These are phyloP conservation scores for Hypoxylon sp. DNA, from an alignment of 2,329 filamentous ascomycete species.

Conservation along the genomic window DNA sequence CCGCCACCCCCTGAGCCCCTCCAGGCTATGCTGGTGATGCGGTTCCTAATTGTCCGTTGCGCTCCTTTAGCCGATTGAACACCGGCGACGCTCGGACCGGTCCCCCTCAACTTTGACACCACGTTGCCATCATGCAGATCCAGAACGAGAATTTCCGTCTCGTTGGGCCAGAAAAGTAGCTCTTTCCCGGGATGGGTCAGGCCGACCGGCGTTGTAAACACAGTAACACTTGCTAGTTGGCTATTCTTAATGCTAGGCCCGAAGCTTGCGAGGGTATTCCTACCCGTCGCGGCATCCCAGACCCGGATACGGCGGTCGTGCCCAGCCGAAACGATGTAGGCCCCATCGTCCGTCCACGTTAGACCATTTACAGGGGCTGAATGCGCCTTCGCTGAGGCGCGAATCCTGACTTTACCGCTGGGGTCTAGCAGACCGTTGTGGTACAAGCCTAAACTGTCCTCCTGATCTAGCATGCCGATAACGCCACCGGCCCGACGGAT, in stretches of 20 bases:
- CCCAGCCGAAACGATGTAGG: slow-evolving; percentile 81
- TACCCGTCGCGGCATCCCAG: slow-evolving; percentile 84
- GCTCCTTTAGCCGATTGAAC: slow-evolving; percentile 58
- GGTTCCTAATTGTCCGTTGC: slow-evolving; percentile 71
- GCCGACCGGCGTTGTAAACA: slow-evolving; percentile 73
- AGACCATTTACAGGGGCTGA: slow-evolving; percentile 86
- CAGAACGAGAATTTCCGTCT: slow-evolving; percentile 82
- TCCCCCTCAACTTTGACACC: slow-evolving; percentile 77
- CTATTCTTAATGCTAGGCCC: slow-evolving; percentile 84
- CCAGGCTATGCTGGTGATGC: slow-evolving; percentile 84
- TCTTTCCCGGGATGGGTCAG: slow-evolving; percentile 70
- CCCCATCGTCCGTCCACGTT: slow-evolving; percentile 84
- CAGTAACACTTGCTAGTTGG: slow-evolving; percentile 70
- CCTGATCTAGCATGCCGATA: slow-evolving; percentile 83
- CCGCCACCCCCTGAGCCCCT: slow-evolving; percentile 71
- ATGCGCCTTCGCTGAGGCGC: slow-evolving; percentile 75
- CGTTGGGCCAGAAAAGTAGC: slow-evolving; percentile 84
- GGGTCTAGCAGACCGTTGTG: slow-evolving; percentile 55
- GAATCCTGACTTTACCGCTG: slow-evolving; percentile 53
- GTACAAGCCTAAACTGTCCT: slow-evolving; percentile 80
- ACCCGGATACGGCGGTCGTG: slow-evolving; percentile 88
- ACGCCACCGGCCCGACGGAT: slow-evolving; percentile 82
- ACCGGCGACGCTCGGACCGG: slow-evolving; percentile 66
- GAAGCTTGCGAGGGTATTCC: slow-evolving; percentile 90
- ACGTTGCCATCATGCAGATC: slow-evolving; percentile 83